These are phyloP conservation scores for Termitomyces sp. DNA, from an alignment of 768 basidiomycete species.

Conservation along the genomic window DNA sequence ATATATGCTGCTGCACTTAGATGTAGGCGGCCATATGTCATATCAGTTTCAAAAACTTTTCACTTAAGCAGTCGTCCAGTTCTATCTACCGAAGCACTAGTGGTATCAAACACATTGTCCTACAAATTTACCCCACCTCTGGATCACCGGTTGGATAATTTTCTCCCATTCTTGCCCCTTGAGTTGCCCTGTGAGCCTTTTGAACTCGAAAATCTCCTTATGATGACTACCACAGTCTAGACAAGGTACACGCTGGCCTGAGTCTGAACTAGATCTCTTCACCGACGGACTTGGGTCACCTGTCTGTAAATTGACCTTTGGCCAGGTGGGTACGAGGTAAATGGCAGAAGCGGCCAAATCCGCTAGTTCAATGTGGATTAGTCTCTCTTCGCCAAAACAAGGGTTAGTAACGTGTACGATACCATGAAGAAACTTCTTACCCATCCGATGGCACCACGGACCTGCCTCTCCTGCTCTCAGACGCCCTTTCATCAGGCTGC, in stretches of 20 bases:
- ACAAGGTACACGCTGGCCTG: constrained; percentile 29
- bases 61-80: too few relatives aligned
- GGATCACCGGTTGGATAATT: constrained; percentile 71
- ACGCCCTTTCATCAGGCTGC: constrained; percentile 61
- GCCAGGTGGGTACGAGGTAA: constrained; percentile 57
- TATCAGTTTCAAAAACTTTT: background rate
- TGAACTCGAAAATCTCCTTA: constrained; percentile 78
- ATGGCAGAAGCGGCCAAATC: constrained; percentile 57
- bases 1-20: too few relatives aligned
- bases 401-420: background rate
- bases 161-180: constrained; percentile 70
- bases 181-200: constrained; percentile 49
- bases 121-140: constrained; percentile 75
- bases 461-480: constrained; percentile 60
- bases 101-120: constrained; percentile 31
- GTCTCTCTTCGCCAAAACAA: constrained; percentile 42
- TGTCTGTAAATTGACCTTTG: constrained; percentile 21
- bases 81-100: background rate
- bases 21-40: too few relatives aligned
- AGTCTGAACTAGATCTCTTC: constrained; percentile 10
- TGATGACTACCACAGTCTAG: constrained; percentile 50
- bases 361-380: constrained; percentile 77
- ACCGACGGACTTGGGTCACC: constrained; percentile 17
- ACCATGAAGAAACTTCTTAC: constrained; percentile 19
- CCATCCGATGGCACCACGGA: constrained; percentile 65